Evolutionary conservation across 805 yeast species (phyloP).

Genomic region (Sugiyamaella marilandica): DNA sequence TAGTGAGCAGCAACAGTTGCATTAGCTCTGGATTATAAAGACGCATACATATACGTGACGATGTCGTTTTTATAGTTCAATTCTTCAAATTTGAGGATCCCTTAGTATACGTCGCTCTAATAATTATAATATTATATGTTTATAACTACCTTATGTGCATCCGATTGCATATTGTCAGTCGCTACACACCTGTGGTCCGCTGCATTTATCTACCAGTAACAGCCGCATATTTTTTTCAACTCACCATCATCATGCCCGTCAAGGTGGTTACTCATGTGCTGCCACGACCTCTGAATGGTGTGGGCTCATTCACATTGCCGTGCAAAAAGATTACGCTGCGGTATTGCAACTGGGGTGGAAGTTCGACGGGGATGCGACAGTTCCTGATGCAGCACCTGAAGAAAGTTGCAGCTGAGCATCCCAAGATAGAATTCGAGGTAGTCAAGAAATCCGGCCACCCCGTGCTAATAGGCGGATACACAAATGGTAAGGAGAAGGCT

Average conservation of each 20-base stretch:
- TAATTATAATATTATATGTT: too few relatives aligned
- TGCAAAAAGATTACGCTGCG: constrained; percentile 72
- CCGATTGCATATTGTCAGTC: too few relatives aligned
- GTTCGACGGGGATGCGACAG: constrained; percentile 78
- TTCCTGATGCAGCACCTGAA: constrained; percentile 52
- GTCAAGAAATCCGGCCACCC: constrained; percentile 81
- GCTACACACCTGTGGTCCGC: too few relatives aligned
- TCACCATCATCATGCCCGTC: constrained; percentile 14
- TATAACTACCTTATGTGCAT: too few relatives aligned
- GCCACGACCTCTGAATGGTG: constrained; percentile 29
- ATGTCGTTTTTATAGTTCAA: too few relatives aligned
- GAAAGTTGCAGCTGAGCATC: constrained; percentile 53
- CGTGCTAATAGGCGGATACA: constrained; percentile 55
- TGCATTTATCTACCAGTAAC: too few relatives aligned
- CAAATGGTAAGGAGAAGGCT: constrained; percentile 44
- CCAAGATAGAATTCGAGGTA: constrained; percentile 68
- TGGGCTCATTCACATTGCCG: constrained; percentile 35
- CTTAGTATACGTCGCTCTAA: too few relatives aligned
- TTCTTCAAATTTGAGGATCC: too few relatives aligned
- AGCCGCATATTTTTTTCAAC: neutral
- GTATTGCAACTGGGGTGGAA: constrained; percentile 95
- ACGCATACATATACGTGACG: too few relatives aligned
- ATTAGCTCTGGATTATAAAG: too few relatives aligned
- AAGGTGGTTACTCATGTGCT: constrained; percentile 9
- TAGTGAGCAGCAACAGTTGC: too few relatives aligned